A percentile compares a stretch with the other conserved stretches of the same genome.
Conservation (phyloP, 116 monocot genomes). For the Posidonia oceanica region DNA sequence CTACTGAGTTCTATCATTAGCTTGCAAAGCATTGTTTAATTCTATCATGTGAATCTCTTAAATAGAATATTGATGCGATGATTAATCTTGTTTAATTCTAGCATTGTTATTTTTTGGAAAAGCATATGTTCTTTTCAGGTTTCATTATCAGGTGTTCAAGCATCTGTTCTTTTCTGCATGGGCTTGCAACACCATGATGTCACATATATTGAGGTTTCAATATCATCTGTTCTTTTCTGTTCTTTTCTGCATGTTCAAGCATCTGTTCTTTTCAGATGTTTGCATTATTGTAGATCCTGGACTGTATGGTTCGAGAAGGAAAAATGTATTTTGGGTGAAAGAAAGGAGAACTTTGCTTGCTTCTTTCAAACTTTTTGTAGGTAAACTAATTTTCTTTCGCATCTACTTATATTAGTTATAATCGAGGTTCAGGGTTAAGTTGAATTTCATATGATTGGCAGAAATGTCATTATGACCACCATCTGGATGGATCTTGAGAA, state of each 20-base stretch:
- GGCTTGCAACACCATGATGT: conserved; percentile 85
- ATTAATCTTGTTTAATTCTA: conserved; percentile 30
- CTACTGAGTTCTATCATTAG: too few relatives aligned
- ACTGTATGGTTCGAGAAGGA: conserved; percentile 47
- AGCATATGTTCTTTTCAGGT: conserved; percentile 85
- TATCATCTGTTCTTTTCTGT: too few relatives aligned
- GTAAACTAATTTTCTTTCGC: conserved; percentile 15
- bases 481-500: background rate
- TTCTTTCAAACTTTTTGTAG: conserved; percentile 88
- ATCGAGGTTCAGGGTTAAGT: too few relatives aligned
- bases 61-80: too few relatives aligned
- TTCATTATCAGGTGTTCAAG: conserved; percentile 56
- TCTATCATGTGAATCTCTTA: too few relatives aligned
- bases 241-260: too few relatives aligned
- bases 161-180: conserved; percentile 72
- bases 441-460: too few relatives aligned
- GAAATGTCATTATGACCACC: background rate
- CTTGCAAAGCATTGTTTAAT: too few relatives aligned
- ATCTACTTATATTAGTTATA: background rate
- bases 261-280: too few relatives aligned
- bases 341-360: conserved; percentile 77
- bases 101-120: conserved; percentile 88
- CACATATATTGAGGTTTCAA: conserved; percentile 45
- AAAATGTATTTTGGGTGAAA: conserved; percentile 58
- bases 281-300: conserved; percentile 85